These are phyloP conservation scores for Cercospora sp. DNA, from an alignment of 2,329 filamentous ascomycete genomes.

Conservation along the genomic window DNA sequence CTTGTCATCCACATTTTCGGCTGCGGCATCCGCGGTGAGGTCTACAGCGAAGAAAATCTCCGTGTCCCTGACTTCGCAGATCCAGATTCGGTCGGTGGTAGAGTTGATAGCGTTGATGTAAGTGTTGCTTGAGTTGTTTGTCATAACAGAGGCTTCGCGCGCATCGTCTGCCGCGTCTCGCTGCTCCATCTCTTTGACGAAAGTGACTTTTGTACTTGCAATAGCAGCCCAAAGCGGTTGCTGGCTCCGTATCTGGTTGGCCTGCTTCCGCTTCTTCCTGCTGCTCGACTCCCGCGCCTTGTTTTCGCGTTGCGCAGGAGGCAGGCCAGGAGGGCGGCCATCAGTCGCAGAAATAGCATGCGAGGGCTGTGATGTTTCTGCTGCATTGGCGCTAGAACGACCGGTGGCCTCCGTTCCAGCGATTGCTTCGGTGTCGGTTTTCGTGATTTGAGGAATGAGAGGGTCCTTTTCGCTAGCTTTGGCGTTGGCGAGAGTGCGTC, in stretches of 20 bases:
- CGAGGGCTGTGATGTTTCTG: conserved; percentile 31
- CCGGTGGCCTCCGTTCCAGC: conserved; percentile 29
- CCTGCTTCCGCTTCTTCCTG: conserved; percentile 88
- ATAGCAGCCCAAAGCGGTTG: conserved; percentile 93
- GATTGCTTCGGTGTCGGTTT: conserved; percentile 35
- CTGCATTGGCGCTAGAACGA: conserved; percentile 23
- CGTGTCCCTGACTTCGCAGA: conserved; percentile 74
- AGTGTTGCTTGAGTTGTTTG: conserved; percentile 63
- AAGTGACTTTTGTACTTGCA: conserved; percentile 93
- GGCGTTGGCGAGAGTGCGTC: conserved; percentile 39
- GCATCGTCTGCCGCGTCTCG: conserved; percentile 74
- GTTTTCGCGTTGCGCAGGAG: conserved; percentile 54
- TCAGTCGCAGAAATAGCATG: conserved; percentile 42
- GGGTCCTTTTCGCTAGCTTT: conserved; percentile 40
- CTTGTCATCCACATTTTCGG: conserved; percentile 33
- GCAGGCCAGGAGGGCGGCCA: conserved; percentile 52
- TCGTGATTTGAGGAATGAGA: conserved; percentile 32
- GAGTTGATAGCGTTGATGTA: conserved; percentile 63
- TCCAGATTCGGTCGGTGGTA: conserved; percentile 70
- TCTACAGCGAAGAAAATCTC: conserved; percentile 66
- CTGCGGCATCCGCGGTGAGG: conserved; percentile 33
- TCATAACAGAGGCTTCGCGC: conserved; percentile 70
- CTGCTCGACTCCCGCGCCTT: conserved; percentile 61
- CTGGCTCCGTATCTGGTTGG: conserved; percentile 82
- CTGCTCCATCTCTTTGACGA: conserved; percentile 76